These are phyloP conservation scores for Akanthomyces dipterigenus DNA, from an alignment of 2,329 filamentous ascomycete species.

Conservation along the genomic window DNA sequence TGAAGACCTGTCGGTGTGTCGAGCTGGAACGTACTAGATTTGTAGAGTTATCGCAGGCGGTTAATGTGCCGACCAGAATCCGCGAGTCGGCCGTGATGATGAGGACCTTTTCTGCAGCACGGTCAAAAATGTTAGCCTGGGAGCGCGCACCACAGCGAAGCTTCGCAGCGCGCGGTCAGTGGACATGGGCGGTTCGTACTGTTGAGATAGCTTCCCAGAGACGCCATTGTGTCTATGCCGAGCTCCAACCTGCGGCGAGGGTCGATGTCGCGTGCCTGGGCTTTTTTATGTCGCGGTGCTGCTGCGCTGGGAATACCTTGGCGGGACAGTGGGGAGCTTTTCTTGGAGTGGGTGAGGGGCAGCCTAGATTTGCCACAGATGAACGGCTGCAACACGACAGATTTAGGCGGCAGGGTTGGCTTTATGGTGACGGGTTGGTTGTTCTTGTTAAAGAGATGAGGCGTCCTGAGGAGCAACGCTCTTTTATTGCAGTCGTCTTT, in stretches of 20 bases:
- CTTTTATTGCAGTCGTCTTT: background rate
- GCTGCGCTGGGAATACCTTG: background rate
- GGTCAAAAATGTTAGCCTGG: slow-evolving; percentile 3
- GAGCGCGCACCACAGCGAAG: background rate
- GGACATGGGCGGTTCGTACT: slow-evolving; percentile 25
- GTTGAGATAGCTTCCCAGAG: slow-evolving; percentile 38
- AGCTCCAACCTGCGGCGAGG: background rate
- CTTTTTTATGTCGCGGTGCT: background rate
- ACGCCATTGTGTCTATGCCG: slow-evolving; percentile 29
- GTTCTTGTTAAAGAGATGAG: too few species aligned
- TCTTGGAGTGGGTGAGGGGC: slow-evolving; percentile 17
- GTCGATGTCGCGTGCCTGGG: background rate
- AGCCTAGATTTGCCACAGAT: background rate
- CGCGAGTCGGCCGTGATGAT: slow-evolving; percentile 90
- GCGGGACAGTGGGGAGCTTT: slow-evolving; percentile 16
- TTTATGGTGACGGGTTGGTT: background rate
- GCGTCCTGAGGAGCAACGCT: background rate
- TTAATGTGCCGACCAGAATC: slow-evolving; percentile 73
- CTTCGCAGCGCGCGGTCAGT: background rate
- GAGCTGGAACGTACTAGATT: slow-evolving; percentile 56
- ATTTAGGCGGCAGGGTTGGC: background rate
- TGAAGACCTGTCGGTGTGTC: background rate
- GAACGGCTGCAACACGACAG: background rate
- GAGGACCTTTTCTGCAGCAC: slow-evolving; percentile 69
- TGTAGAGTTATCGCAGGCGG: slow-evolving; percentile 84